phyloP scores from a whole-genome alignment of 2,329 filamentous ascomycete species.

The Pseudogymnoascus pannorum region DNA sequence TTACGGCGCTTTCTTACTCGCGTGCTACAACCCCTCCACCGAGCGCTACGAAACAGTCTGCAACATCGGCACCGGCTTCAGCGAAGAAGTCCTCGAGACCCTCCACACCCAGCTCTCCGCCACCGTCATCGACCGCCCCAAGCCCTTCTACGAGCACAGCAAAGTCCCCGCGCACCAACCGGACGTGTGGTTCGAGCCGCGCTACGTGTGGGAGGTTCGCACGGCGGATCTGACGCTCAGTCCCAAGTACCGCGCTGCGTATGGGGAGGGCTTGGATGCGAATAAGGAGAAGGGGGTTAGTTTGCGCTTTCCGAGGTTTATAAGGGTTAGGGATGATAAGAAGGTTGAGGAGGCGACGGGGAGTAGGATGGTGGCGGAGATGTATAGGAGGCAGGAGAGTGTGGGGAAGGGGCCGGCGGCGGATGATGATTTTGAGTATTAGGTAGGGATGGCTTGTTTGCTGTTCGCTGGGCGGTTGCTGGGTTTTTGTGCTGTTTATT shows the following conservation, averaged over 20 bases:
- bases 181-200: constrained; percentile 96
- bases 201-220: constrained; percentile 94
- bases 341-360: constrained; percentile 86
- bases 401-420: constrained; percentile 77
- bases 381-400: constrained; percentile 93
- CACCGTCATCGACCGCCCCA: constrained; percentile 78
- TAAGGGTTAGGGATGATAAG: constrained; percentile 89
- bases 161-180: constrained; percentile 83
- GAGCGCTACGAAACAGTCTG: constrained; percentile 92
- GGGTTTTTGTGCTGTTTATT: neutral
- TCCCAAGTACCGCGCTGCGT: constrained; percentile 87
- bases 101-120: constrained; percentile 68
- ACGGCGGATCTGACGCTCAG: constrained; percentile 91
- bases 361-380: constrained; percentile 81
- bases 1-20: constrained; percentile 91
- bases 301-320: constrained; percentile 85
- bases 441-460: no score
- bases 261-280: constrained; percentile 68
- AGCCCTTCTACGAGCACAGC: constrained; percentile 90
- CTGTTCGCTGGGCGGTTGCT: no score
- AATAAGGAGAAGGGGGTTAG: constrained; percentile 72
- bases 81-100: constrained; percentile 85
- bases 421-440: constrained; percentile 99
- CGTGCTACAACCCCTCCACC: constrained; percentile 75
- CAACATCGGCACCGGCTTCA: constrained; percentile 98